Base-by-base conservation (phyloP, 768 basidiomycete species). In the Jaapia argillacea region DNA sequence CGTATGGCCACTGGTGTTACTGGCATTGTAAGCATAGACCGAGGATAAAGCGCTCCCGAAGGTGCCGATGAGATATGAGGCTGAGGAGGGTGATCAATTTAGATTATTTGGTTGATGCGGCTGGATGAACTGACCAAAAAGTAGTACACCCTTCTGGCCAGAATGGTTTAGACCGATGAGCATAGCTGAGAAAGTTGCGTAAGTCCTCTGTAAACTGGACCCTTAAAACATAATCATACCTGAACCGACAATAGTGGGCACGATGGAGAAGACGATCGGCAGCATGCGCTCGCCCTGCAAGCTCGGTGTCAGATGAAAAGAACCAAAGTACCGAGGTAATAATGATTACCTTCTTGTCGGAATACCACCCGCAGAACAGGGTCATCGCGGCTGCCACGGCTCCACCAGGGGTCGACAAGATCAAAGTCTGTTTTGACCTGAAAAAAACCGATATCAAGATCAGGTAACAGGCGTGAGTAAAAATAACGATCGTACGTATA, bases 1-100 rank as follows among this genome's bases (percentile, higher is more conserved):
- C 4, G 79, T 81, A 41, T 79, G 74, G 0, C 77, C 77, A 25
- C 70, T 70, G 0, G 73, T 80, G 54, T 82, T 80, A 42, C 72
- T 72, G 5, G 78, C 75, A 42, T 80, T 79, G 50, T 76, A 81
- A 0, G 79, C 77, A 45, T 81, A 81, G 7, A 81, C 65, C 0
- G 72, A 68, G 0, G 78, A 72, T 6, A 82, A 56, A 0, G 75
- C 72, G 41, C 73, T 75, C 4, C 77, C 77, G 43, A 76, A 82
- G 2, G 74, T 74, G n/a, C 68, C 66, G 23, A 69, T 61, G 24
- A 77, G 56, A 44, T 76, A 76, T 6, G 62, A 61, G 25, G 64
- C 77, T 78, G 43, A 12, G 20, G 20, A 23, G 25, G 24, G 28
- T 41, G n/a, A 42, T 16, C 31, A 24, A 28, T 14, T 20, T 36